These are phyloP conservation scores for Candida tallmaniae DNA, from an alignment of 805 yeast species.

Conservation along the genomic window DNA sequence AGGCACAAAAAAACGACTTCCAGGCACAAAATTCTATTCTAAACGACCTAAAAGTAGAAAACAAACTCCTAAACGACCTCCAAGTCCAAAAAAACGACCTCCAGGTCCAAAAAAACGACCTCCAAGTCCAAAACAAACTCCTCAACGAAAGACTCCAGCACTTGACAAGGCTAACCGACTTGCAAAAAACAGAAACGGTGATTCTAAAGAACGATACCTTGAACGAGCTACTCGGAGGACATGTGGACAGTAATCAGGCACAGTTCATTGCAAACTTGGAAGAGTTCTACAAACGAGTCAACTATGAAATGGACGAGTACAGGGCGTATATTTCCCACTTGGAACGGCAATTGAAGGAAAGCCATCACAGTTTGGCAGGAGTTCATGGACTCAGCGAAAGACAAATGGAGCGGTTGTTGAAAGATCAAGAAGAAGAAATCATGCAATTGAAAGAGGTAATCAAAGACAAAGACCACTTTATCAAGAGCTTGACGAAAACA, in stretches of 20 bases:
- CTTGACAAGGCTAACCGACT: constrained; percentile 57
- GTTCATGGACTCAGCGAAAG: constrained; percentile 10
- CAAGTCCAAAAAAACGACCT: neutral
- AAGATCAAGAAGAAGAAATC: constrained; percentile 67
- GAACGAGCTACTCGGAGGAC: constrained; percentile 51
- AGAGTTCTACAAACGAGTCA: constrained; percentile 43
- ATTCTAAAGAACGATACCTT: constrained; percentile 56
- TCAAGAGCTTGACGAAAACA: constrained; percentile 66
- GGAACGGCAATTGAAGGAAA: constrained; percentile 47
- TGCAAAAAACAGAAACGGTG: constrained; percentile 52
- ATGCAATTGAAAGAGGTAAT: constrained; percentile 56
- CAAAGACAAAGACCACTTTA: constrained; percentile 73
- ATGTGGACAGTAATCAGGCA: constrained; percentile 28
- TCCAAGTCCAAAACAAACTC: constrained; percentile 61
- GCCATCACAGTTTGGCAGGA: constrained; percentile 14
- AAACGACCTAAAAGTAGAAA: constrained; percentile 51
- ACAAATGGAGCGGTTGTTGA: constrained; percentile 31
- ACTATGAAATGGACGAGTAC: constrained; percentile 53
- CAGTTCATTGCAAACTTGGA: constrained; percentile 47
- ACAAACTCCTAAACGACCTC: too few relatives aligned
- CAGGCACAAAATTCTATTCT: constrained; percentile 2
- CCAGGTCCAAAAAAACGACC: constrained; percentile 11
- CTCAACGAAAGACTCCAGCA: constrained; percentile 68
- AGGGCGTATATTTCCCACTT: constrained; percentile 56
- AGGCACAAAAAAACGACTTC: neutral